phyloP scores from a whole-genome alignment of 1,284 basidiomycete genomes.

The Ganoderma sinense region DNA sequence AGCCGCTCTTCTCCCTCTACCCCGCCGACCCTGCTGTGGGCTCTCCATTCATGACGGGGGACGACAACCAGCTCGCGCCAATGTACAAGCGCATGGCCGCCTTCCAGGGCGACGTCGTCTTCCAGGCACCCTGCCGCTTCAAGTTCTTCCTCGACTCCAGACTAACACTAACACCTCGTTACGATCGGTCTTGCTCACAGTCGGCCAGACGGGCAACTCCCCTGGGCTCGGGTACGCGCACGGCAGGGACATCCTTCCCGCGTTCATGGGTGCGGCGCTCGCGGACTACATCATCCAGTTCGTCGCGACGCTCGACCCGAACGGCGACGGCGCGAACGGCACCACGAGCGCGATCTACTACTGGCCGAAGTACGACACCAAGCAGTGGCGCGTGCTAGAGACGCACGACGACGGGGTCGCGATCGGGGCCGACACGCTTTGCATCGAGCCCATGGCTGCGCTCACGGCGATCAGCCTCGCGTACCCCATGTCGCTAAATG shows the following conservation, averaged over 20 bases:
- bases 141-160: conserved; percentile 31
- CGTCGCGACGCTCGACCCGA: too few relatives aligned
- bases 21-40: too few relatives aligned
- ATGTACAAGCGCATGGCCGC: too few relatives aligned
- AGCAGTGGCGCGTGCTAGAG: conserved; percentile 22
- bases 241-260: conserved; percentile 26
- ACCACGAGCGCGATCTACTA: conserved; percentile 14
- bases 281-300: conserved; percentile 33
- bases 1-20: conserved; percentile 39
- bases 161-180: not conserved
- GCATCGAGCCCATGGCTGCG: too few relatives aligned
- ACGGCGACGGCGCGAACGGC: too few relatives aligned
- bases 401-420: conserved; percentile 23
- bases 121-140: conserved; percentile 48
- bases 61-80: too few relatives aligned
- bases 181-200: conserved; percentile 32
- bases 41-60: too few relatives aligned
- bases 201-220: conserved; percentile 50
- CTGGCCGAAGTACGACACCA: conserved; percentile 29
- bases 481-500: too few relatives aligned
- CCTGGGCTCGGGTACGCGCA: conserved; percentile 49
- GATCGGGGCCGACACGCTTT: too few relatives aligned
- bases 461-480: too few relatives aligned
- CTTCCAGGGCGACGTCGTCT: too few relatives aligned
- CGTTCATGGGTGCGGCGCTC: conserved; percentile 20